Base-by-base conservation (phyloP, 495 filamentous ascomycete genomes). In the Glonium stellatum region DNA sequence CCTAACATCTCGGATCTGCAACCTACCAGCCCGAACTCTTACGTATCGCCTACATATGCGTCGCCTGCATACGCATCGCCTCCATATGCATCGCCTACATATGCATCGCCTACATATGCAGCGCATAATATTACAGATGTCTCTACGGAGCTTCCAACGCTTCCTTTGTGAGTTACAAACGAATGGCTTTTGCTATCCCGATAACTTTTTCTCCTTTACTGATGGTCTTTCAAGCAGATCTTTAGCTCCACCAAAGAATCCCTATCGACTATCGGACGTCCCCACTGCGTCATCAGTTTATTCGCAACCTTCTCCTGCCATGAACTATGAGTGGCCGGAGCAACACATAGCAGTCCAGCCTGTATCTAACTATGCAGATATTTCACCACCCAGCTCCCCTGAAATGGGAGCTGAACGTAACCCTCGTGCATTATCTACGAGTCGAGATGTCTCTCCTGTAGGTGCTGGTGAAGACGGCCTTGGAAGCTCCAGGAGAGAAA, bases 271-370 rank as follows among this genome's bases (percentile, higher is more conserved):
- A 18, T 76, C 74, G 0, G 71, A 73, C 25, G 67, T 60, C 23
- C 71, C 70, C 21, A 75, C 74, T 18, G 63, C 63, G n/a, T 74
- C 73, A 27, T 78, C 76, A 6, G 57, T 73, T 12, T 78, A 78
- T 56, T 78, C 76, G 4, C 75, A 77, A 57, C 67, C 74, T 22
- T 72, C 73, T 9, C 69, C 74, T 27, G 60, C 39, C 48, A 18
- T 50, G 39, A 58, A 31, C 13, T 54, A 49, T 35, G 35, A 60
- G 18, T 62, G 48, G 48, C 25, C 48, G 4, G 48, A 55, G 25
- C 36, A 63, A 12, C 18, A 21, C 23, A 36, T 59, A 25, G 34
- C 55, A 22, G 21, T 31, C 27, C 27, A 31, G 6, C 19, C 23
- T 27, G 34, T 31, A 25, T 10, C 58, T 46, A 42, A 34, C 12